Base-by-base conservation (phyloP, 2,329 filamentous ascomycete species). In the Pseudogymnoascus pannorum region DNA sequence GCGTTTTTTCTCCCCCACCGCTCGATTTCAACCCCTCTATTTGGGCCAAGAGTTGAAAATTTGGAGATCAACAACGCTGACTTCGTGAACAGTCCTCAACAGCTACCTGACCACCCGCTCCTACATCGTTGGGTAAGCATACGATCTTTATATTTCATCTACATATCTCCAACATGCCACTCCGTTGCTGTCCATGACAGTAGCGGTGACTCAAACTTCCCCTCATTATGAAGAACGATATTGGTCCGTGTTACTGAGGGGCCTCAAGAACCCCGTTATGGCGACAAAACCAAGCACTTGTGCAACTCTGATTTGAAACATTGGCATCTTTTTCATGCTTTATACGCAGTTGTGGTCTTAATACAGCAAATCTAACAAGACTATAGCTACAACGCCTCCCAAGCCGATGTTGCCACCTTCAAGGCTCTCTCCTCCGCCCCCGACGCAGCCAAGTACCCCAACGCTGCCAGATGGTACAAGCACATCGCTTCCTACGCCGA, bases 381-480 rank as follows among this genome's bases (percentile, higher is more conserved):
- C 61, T 76, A 79, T 74, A 78, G 75, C 65, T 74, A 73, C 61
- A 60, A 78, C 67, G 88, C 92, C 72, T 91, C 91, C 72, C 94
- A 99, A 84, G 94, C 94, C 79, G 94, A 99, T 82, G 93, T 95
- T 73, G 89, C 88, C 78, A 86, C 86, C 80, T 97, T 89, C 89
- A 96, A 97, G 86, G 89, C 89, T 73, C 78, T 97, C 76, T 87
- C 82, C 73, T 78, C 82, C 70, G 78, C 85, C 64, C 94, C 94
- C 71, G 86, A 88, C 69, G 84, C 88, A 72, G 81, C 83, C 77
- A 96, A 96, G 83, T 96, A 89, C 87, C 92, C 93, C 73, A 83
- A 96, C 81, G 92, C 89, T 74, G 91, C 91, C 75, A 89, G 94
- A 78, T 99, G 94, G 94, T 97, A 96, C 87, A 96, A 95, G 86